Percentiles rank a stretch among this genome's conserved stretches.
These are phyloP conservation scores for Pelargonium cotyledonis DNA, from an alignment of 441 rosid species.

Conservation along the genomic window DNA sequence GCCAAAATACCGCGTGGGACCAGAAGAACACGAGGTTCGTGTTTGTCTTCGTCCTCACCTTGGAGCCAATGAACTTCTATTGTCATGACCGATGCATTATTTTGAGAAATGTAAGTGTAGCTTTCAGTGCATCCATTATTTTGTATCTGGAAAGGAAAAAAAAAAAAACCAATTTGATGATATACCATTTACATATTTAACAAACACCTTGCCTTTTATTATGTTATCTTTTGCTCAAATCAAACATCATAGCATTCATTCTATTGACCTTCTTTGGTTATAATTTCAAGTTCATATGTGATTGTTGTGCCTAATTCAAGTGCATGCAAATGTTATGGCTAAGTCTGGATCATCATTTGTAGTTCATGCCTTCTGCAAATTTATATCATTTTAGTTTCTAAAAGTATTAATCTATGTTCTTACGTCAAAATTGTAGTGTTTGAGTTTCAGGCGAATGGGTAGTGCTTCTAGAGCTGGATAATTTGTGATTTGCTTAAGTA, in stretches of 20 bases:
- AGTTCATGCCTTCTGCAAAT: too few species aligned
- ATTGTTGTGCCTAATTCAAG: too few species aligned
- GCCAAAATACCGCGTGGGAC: conserved; percentile 32
- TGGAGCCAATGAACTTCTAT: conserved; percentile 51
- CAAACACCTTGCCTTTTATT: background rate
- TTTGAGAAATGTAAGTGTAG: conserved; percentile 21
- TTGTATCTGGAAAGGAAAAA: conserved; percentile 19
- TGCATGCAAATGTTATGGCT: too few species aligned
- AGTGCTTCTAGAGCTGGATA: too few species aligned
- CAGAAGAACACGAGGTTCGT: conserved; percentile 63
- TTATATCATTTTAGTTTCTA: too few species aligned
- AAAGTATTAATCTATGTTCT: too few species aligned
- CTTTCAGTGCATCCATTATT: conserved; percentile 29
- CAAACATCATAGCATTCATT: background rate
- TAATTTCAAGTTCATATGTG: too few species aligned
- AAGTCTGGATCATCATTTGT: too few species aligned
- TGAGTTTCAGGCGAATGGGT: too few species aligned
- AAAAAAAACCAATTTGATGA: conserved; percentile 2
- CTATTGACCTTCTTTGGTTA: background rate
- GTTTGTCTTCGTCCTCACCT: conserved; percentile 63
- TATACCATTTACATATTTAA: background rate
- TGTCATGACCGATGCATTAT: conserved; percentile 33
- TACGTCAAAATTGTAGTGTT: too few species aligned
- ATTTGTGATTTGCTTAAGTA: too few species aligned
- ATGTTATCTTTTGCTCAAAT: background rate